Base-by-base conservation (phyloP, 805 yeast species). In the Wickerhamomyces strasburgensis region DNA sequence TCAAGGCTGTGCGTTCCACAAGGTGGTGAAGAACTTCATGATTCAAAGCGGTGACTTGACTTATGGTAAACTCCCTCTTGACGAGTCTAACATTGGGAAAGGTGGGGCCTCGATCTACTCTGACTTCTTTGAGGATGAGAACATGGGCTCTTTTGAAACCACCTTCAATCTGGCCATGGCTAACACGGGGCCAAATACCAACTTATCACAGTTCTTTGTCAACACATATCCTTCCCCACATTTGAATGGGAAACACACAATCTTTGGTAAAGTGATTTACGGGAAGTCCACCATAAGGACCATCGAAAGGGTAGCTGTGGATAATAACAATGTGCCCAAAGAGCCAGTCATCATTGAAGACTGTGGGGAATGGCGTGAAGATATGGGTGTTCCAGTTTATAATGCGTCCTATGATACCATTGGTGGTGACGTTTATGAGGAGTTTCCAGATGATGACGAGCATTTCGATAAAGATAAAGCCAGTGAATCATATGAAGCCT, bases 341-440 rank as follows among this genome's bases (percentile, higher is more conserved):
- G 58, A 65, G 19, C 53, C 62, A 10, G 71, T 81, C 1, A 52
- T 64, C 3, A 77, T 84, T 14, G 59, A 48, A 3, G 70, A 72
- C 29, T 75, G 85, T 59, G 94, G 93, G 2, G 60, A 49, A 26
- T 84, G 90, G 89, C 44, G 58, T 6, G 69, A 66, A 7, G 56
- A 57, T 0, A 70, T 73, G 64, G 67, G 56, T 0, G 55, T 78
- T 3, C 90, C 90, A 0, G 66, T 80, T 2, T 73, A 51, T 48
- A 78, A 78, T 48, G 84, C 88, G 0, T 72, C 82, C 33, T 75
- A 75, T 47, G 74, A 73, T 41, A 51, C 61, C 0, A 64, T 78
- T 6, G 87, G 82, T 1, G 86, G 85, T 6, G 94, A 84, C 49
- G 55, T 73, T 0, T 84, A 70, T 49, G 93, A 84, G 58, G 93